Conservation (phyloP, 1,284 basidiomycete species). For the Boletellus dicymbophilus region DNA sequence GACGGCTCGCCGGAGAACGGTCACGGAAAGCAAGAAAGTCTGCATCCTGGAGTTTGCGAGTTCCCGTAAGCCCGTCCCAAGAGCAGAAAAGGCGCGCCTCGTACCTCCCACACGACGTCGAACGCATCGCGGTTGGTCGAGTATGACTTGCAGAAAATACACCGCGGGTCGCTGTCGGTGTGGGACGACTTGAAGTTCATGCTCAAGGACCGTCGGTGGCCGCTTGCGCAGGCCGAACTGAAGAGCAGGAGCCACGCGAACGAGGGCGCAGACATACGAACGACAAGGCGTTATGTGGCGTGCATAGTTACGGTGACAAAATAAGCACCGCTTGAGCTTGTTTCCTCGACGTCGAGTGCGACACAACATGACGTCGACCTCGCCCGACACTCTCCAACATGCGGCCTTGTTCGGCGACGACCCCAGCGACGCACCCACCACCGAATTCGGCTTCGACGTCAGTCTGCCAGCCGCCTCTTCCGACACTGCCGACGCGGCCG, state of each 20-base stretch:
- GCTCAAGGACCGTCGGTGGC: not conserved
- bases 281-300: too few relatives aligned
- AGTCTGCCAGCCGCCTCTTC: constrained; percentile 4
- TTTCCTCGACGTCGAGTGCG: too few relatives aligned
- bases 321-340: too few relatives aligned
- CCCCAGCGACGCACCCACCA: not conserved
- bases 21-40: constrained; percentile 35
- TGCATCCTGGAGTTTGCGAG: constrained; percentile 19
- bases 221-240: not conserved
- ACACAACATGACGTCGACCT: constrained; percentile 31
- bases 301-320: too few relatives aligned
- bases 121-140: constrained; percentile 22
- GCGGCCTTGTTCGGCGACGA: constrained; percentile 34
- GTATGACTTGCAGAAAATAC: constrained; percentile 26
- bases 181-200: not conserved
- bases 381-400: constrained; percentile 16
- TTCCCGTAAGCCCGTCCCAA: too few relatives aligned
- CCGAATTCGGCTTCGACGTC: constrained; percentile 13
- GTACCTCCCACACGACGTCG: constrained; percentile 31
- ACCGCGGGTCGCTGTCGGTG: not conserved
- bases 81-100: not conserved
- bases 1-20: constrained; percentile 18
- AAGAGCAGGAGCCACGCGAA: constrained; percentile 9
- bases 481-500: constrained; percentile 16
- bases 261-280: not conserved